Evolutionary conservation across 768 basidiomycete species (phyloP).

Genomic region (Russula abietina): DNA sequence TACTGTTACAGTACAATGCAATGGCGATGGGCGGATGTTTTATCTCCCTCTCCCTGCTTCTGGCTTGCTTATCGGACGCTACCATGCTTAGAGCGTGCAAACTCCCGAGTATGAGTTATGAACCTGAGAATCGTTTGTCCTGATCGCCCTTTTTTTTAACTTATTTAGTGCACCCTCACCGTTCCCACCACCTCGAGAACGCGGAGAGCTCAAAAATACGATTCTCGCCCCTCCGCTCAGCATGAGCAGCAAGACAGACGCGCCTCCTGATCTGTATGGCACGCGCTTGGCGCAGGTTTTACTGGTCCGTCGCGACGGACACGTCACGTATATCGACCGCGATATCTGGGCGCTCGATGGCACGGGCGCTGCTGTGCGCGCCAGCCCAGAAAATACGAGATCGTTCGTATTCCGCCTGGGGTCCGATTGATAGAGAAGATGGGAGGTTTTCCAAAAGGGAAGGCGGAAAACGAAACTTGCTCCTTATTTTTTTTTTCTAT

Average conservation of each 20-base stretch:
- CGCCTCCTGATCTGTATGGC: constrained; percentile 41
- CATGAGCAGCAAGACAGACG: constrained; percentile 19
- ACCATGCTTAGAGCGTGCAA: too few relatives aligned
- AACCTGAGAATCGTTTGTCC: neutral
- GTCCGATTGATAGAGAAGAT: neutral
- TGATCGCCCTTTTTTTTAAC: neutral
- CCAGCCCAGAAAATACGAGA: constrained; percentile 42
- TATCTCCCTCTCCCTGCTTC: neutral
- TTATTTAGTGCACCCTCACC: constrained; percentile 2
- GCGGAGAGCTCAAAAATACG: constrained; percentile 54
- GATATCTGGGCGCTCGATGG: constrained; percentile 53
- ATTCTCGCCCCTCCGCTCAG: constrained; percentile 54
- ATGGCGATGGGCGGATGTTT: too few relatives aligned
- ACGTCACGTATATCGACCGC: constrained; percentile 62
- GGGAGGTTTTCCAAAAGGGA: neutral
- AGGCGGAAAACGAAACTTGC: neutral
- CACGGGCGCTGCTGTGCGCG: constrained; percentile 37
- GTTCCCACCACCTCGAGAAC: constrained; percentile 37
- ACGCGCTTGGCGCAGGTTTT: constrained; percentile 72
- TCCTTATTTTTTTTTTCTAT: neutral
- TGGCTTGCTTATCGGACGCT: too few relatives aligned
- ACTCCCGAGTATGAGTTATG: neutral
- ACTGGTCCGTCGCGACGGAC: constrained; percentile 53
- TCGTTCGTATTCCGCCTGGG: constrained; percentile 44
- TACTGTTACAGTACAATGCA: neutral